These are phyloP conservation scores for Coniosporium apollinis DNA, from an alignment of 495 filamentous ascomycete species.

Conservation along the genomic window DNA sequence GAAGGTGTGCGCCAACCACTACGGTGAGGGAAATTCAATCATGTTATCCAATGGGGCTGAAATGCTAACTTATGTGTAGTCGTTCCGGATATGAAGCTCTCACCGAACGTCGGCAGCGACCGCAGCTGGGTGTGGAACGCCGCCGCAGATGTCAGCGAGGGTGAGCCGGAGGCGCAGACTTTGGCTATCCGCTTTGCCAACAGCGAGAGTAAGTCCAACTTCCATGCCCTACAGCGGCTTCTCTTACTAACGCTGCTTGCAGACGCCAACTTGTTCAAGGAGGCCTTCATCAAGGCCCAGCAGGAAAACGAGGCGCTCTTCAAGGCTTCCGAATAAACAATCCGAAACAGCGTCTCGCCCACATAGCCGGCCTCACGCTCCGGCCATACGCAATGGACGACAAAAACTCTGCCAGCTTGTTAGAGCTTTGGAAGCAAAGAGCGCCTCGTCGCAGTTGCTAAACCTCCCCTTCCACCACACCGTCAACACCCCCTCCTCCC, in stretches of 20 bases:
- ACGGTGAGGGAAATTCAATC: slow-evolving; percentile 49
- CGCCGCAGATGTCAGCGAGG: slow-evolving; percentile 92
- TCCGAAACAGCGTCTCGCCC: too few species aligned
- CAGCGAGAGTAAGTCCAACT: slow-evolving; percentile 63
- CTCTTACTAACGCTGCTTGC: slow-evolving; percentile 12
- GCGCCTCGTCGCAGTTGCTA: too few species aligned
- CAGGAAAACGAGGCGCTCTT: slow-evolving; percentile 89
- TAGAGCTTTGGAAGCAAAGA: too few species aligned
- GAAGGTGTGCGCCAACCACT: slow-evolving; percentile 99
- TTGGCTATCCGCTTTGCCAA: slow-evolving; percentile 97
- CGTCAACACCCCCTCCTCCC: too few species aligned
- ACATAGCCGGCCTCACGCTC: too few species aligned
- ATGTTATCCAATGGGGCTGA: not conserved
- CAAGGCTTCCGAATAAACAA: too few species aligned
- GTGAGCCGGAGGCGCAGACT: slow-evolving; percentile 89
- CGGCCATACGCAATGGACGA: too few species aligned
- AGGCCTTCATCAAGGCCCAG: slow-evolving; percentile 94
- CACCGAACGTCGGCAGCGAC: slow-evolving; percentile 92
- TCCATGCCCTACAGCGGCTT: not conserved
- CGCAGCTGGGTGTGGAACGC: slow-evolving; percentile 99
- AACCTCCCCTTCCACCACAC: too few species aligned
- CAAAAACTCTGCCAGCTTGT: too few species aligned
- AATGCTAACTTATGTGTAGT: slow-evolving; percentile 35
- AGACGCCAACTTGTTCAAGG: slow-evolving; percentile 97
- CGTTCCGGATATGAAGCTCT: slow-evolving; percentile 97